Evolutionary conservation across 306 rosid genomes (phyloP).

Genomic region (Canavalia ensiformis): DNA sequence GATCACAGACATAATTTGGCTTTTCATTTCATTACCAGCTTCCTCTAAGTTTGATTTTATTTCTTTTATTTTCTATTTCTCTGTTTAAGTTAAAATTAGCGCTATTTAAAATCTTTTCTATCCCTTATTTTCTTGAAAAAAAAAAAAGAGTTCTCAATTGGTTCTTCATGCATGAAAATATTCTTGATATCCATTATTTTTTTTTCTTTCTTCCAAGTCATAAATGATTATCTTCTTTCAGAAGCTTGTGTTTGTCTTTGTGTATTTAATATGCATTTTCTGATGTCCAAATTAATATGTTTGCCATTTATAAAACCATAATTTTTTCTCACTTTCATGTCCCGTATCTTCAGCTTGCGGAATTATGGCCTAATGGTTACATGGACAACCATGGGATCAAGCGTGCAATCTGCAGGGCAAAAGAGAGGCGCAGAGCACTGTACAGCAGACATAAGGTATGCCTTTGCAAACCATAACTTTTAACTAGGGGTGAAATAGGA

Average conservation of each 20-base stretch:
- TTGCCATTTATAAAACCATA: constrained; percentile 1
- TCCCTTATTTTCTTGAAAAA: constrained; percentile 11
- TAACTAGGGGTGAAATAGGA: background rate
- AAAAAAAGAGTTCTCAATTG: constrained; percentile 12
- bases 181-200: background rate
- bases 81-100: constrained; percentile 5
- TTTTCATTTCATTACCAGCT: constrained; percentile 33
- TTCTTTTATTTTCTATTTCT: background rate
- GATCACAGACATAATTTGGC: constrained; percentile 4
- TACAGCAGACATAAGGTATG: constrained; percentile 71
- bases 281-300: constrained; percentile 14
- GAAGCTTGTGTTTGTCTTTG: constrained; percentile 8
- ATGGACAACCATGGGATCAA: constrained; percentile 99
- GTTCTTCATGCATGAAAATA: background rate
- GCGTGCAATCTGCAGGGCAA: constrained; percentile 85
- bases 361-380: constrained; percentile 88
- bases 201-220: background rate
- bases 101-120: background rate
- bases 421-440: constrained; percentile 79
- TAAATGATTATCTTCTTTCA: background rate
- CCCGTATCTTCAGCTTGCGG: constrained; percentile 75
- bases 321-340: constrained; percentile 31
- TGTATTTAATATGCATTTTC: constrained; percentile 19
- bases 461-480: constrained; percentile 14
- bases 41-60: constrained; percentile 17